phyloP scores from a whole-genome alignment of 768 basidiomycete species.

The Suillus alpinus region DNA sequence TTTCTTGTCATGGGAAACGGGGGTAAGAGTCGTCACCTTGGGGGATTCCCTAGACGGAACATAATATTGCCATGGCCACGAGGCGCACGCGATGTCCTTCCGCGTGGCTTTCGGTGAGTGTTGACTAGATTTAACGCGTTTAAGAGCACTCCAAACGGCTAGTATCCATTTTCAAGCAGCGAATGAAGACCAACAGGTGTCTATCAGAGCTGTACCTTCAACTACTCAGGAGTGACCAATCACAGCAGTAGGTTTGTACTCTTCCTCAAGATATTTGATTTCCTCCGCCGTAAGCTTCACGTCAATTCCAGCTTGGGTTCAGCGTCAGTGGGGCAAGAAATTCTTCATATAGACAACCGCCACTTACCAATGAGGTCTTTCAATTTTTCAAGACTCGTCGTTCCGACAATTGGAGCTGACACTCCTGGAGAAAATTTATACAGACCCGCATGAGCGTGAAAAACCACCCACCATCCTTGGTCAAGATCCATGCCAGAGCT shows the following conservation, averaged over 20 bases:
- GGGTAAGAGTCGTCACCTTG: not conserved
- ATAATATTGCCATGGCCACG: not conserved
- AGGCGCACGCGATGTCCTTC: not conserved
- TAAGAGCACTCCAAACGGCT: not conserved
- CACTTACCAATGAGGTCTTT: constrained; percentile 38
- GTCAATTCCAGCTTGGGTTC: constrained; percentile 31
- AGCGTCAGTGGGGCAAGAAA: constrained; percentile 5
- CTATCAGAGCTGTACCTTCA: not conserved
- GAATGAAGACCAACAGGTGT: not conserved
- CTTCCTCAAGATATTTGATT: constrained; percentile 41
- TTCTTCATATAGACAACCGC: not conserved
- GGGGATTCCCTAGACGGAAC: not conserved
- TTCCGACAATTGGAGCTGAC: constrained; percentile 44
- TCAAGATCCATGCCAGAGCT: constrained; percentile 39
- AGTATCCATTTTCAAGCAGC: too few species aligned
- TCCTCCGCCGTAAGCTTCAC: constrained; percentile 48
- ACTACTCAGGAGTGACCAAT: constrained; percentile 32
- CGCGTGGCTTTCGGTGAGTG: not conserved
- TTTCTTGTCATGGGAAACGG: not conserved
- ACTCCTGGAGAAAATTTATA: constrained; percentile 27
- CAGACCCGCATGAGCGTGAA: not conserved
- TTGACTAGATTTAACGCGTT: not conserved
- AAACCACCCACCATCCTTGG: constrained; percentile 25
- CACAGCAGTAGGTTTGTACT: constrained; percentile 40
- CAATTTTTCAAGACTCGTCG: constrained; percentile 38